Percentiles rank a stretch among this genome's conserved stretches.
Evolutionary conservation across 2,329 filamentous ascomycete genomes (phyloP).

Genomic region (Monosporascus ibericus): DNA sequence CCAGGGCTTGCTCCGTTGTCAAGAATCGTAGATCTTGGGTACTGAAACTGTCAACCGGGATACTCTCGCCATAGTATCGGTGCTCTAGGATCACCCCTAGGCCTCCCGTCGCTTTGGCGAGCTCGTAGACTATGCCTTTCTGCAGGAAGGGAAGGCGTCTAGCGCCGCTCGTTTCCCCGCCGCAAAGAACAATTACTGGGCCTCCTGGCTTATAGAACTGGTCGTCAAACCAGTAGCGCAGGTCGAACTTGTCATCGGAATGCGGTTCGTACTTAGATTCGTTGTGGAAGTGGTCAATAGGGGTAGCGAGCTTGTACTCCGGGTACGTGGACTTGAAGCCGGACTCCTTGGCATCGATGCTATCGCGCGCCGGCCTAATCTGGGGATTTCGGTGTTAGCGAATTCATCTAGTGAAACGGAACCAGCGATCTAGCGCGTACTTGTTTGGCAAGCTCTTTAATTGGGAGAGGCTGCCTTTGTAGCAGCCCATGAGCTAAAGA

Average conservation of each 20-base stretch:
- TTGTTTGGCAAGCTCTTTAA: slow-evolving; percentile 24
- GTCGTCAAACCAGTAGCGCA: slow-evolving; percentile 81
- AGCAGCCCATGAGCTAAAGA: slow-evolving; percentile 18
- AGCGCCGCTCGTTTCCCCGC: slow-evolving; percentile 62
- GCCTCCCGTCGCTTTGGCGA: slow-evolving; percentile 65
- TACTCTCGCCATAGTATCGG: slow-evolving; percentile 77
- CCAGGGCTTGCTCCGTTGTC: slow-evolving; percentile 75
- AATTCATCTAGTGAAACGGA: neutral
- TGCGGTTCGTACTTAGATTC: slow-evolving; percentile 74
- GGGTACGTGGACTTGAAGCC: slow-evolving; percentile 25
- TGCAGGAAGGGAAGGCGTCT: slow-evolving; percentile 64
- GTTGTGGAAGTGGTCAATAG: slow-evolving; percentile 79
- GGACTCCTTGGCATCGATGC: slow-evolving; percentile 8
- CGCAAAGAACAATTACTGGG: slow-evolving; percentile 71
- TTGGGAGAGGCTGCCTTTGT: slow-evolving; percentile 19
- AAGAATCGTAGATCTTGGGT: slow-evolving; percentile 72
- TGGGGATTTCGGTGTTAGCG: slow-evolving; percentile 11
- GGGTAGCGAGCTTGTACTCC: slow-evolving; percentile 37
- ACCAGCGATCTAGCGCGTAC: slow-evolving; percentile 5
- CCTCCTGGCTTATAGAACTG: slow-evolving; percentile 70
- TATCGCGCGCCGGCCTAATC: slow-evolving; percentile 2
- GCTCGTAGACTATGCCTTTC: slow-evolving; percentile 68
- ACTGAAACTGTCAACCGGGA: slow-evolving; percentile 59
- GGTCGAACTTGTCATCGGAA: slow-evolving; percentile 56
- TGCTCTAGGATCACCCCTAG: slow-evolving; percentile 80